Percentiles rank a stretch among this genome's conserved stretches.
Conservation (phyloP, 805 yeast genomes). For the Brettanomyces nanus region DNA sequence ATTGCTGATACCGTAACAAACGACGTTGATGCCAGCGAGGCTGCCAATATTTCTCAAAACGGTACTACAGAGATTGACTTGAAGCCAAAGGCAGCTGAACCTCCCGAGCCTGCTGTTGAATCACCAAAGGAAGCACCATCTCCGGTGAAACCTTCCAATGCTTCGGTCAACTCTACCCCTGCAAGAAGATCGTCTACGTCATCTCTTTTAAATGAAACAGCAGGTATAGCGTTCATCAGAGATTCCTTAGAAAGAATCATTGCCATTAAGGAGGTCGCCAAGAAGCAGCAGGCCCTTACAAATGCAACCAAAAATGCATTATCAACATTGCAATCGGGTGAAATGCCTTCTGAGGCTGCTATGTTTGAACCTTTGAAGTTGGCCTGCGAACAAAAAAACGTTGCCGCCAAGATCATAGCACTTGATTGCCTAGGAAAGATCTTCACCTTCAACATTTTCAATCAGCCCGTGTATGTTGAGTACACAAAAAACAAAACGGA, state of each 20-base stretch:
- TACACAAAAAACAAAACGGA: slow-evolving; percentile 22
- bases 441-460: slow-evolving; percentile 78
- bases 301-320: slow-evolving; percentile 32
- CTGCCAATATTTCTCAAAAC: too few relatives aligned
- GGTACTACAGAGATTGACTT: too few relatives aligned
- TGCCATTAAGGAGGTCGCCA: slow-evolving; percentile 26
- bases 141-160: too few relatives aligned
- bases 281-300: slow-evolving; percentile 37
- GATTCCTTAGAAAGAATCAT: slow-evolving; percentile 24
- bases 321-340: slow-evolving; percentile 31
- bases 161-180: too few relatives aligned
- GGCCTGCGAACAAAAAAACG: slow-evolving; percentile 57
- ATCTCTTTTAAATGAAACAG: slow-evolving; percentile 17
- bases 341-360: slow-evolving; percentile 36
- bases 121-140: too few relatives aligned
- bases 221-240: slow-evolving; percentile 26
- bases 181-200: slow-evolving; percentile 5
- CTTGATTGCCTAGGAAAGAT: slow-evolving; percentile 82
- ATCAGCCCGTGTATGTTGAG: slow-evolving; percentile 43
- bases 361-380: slow-evolving; percentile 73
- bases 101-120: too few relatives aligned
- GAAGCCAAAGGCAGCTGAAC: too few relatives aligned
- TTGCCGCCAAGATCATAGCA: slow-evolving; percentile 62
- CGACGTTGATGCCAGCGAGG: neutral
- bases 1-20: neutral